Percentiles rank a stretch among this genome's conserved stretches.
Evolutionary conservation across 441 rosid species (phyloP).

Genomic region (Macaranga tanarius): DNA sequence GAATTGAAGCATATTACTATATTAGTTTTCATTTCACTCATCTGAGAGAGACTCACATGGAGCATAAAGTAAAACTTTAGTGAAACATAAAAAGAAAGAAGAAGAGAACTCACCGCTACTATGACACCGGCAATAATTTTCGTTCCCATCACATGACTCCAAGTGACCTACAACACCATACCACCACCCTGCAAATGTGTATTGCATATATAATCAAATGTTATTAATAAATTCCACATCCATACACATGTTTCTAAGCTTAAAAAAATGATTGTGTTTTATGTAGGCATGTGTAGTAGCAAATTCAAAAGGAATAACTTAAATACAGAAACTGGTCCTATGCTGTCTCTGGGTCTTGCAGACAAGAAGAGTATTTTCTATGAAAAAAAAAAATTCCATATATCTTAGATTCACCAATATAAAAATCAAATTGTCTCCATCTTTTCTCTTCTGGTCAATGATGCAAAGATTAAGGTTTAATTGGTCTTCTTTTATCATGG

Average conservation of each 20-base stretch:
- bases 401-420: too few relatives aligned
- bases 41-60: constrained; percentile 16
- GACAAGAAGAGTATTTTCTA: constrained; percentile 8
- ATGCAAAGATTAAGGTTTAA: constrained; percentile 19
- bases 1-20: neutral
- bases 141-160: constrained; percentile 76
- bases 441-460: constrained; percentile 11
- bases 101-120: constrained; percentile 50
- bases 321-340: constrained; percentile 6
- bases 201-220: constrained; percentile 5
- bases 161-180: constrained; percentile 89
- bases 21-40: constrained; percentile 3
- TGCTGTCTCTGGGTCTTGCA: constrained; percentile 18
- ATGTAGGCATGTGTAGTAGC: constrained; percentile 3
- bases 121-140: constrained; percentile 64
- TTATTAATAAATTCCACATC: neutral
- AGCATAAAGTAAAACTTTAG: constrained; percentile 8
- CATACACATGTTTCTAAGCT: neutral
- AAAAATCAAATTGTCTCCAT: too few relatives aligned
- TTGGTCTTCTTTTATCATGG: constrained; percentile 4
- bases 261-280: neutral
- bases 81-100: neutral
- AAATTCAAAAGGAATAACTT: constrained; percentile 1
- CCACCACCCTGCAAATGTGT: constrained; percentile 86
- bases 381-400: neutral